Base-by-base conservation (phyloP, 495 filamentous ascomycete genomes). In the Parachaetomium inaequale region DNA sequence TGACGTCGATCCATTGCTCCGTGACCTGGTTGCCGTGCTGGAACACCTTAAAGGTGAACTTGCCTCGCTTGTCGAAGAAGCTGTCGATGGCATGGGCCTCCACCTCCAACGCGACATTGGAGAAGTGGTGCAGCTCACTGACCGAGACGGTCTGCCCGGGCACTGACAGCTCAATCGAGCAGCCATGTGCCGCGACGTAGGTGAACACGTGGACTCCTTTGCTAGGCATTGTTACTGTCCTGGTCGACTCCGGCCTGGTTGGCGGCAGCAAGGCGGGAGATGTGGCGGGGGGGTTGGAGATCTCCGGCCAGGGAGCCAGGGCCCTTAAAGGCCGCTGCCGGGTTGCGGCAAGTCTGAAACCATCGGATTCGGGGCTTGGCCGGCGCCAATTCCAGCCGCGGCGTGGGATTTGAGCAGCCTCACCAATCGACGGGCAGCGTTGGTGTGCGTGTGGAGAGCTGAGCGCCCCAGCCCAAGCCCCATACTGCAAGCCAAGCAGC, bases 161-260 rank as follows among this genome's bases (percentile, higher is more conserved):
- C 7, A 82, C 78, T 15, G 75, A 74, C 45, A 80, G 72, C 61
- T 80, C 75, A 52, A 83, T 75, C 23, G 67, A 58, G 61, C 73
- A 72, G 66, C 74, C 78, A 4, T 69, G 66, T 8, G 78, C 77
- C 12, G 73, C 70, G 54, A 81, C 77, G 72, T 80, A 83, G n/a
- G 77, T 71, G 67, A 74, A 80, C 17, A 66, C 68, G 23, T 76
- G 74, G 53, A 82, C 67, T 29, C 81, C 79, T 71, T 83, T 83
- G 69, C 77, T 80, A 0, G 79, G 80, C 80, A 81, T 83, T n/a
- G 51, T 76, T 40, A 21, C 52, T 21, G 38, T 12, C 21, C 19
- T 4, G 2, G 11, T 8, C 25, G 4, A 2, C 8, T 17, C 12
- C 8, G 38, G 14, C 46, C 38, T 54, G 51, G 17, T 34, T 29